These are phyloP conservation scores for Cryptosporidium felis DNA, from an alignment of 169 alveolate genomes.

Conservation along the genomic window DNA sequence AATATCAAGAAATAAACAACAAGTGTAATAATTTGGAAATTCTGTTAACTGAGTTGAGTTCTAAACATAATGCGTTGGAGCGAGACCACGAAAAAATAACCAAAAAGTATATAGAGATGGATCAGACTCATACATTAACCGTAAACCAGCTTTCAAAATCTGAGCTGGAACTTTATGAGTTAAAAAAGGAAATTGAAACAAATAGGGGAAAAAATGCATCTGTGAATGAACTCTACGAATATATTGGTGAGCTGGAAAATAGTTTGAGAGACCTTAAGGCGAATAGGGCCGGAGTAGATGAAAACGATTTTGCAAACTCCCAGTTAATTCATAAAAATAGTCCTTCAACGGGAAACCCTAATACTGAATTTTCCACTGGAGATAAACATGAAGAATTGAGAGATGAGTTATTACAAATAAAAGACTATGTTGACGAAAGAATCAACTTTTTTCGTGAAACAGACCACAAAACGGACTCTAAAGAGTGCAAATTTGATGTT, in stretches of 20 bases:
- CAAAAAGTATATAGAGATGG: conserved; percentile 17
- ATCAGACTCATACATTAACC: conserved; percentile 53
- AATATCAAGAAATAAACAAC: conserved; percentile 4
- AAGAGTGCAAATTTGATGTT: too few species aligned
- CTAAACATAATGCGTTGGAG: conserved; percentile 11
- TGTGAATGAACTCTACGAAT: conserved; percentile 46
- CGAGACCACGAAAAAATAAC: conserved; percentile 26
- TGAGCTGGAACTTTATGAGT: conserved; percentile 55
- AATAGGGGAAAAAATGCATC: not conserved
- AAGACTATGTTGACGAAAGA: too few species aligned
- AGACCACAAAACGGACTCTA: too few species aligned
- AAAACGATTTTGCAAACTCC: not conserved
- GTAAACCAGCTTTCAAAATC: conserved; percentile 50
- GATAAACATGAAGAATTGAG: not conserved
- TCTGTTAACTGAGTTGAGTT: conserved; percentile 19
- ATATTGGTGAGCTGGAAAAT: conserved; percentile 40
- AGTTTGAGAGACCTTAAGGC: not conserved
- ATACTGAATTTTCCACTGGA: not conserved
- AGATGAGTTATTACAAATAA: too few species aligned
- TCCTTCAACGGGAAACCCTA: too few species aligned
- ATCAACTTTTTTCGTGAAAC: too few species aligned
- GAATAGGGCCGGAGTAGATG: too few species aligned
- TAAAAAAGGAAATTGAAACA: conserved; percentile 29
- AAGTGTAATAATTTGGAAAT: conserved; percentile 15
- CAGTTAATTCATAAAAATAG: not conserved